Evolutionary conservation across 306 rosid species (phyloP), one percentile per base, ranked within the genome.

Genomic region (Begonia fuchsioides): DNA sequence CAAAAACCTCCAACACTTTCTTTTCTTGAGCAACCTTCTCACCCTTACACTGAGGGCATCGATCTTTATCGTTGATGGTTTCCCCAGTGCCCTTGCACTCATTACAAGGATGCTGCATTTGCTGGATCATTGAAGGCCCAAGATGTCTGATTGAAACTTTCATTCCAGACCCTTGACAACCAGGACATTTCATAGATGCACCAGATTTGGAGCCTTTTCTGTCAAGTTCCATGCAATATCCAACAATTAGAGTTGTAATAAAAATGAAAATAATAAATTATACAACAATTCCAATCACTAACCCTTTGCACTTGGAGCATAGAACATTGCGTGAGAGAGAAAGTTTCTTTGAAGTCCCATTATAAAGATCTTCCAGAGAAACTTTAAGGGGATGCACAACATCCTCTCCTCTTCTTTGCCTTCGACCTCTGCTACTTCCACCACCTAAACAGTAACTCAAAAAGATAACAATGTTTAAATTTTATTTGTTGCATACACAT

Each of bases 1-100:
- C 96, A 57, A 19, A 5, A 44, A 83, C 96, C 43, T 88, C 96
- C 64, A 88, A 79, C 4, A 83, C 96, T 69, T 83, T 88, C 78
- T 88, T 88, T 71, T 88, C 95, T 66, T 83, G 96, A 17, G 66
- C 80, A 76, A 88, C 93, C 75, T 88, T 88, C 66, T 81, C 90
- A 44, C 96, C 96, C 66, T 83, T 83, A 63, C 96, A 88, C 40
- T 74, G 86, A 1, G 73, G 60, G 72, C 96, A 88, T 32, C 95
- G 93, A 57, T 88, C 96, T 66, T 60, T 83, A 40, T 88, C 96
- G 49, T 41, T 41, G 14, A 41, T 41, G 45, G 14, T n/a, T n/a
- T 41, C 45, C n/a, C 94, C 94, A 15, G 75, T 19, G 64, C 90
- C 94, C 64, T 58, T 69, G 59, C 90, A 80, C 9, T 80, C 90